Conservation (phyloP, 163 green algal species). For the Chlorella variabilis region DNA sequence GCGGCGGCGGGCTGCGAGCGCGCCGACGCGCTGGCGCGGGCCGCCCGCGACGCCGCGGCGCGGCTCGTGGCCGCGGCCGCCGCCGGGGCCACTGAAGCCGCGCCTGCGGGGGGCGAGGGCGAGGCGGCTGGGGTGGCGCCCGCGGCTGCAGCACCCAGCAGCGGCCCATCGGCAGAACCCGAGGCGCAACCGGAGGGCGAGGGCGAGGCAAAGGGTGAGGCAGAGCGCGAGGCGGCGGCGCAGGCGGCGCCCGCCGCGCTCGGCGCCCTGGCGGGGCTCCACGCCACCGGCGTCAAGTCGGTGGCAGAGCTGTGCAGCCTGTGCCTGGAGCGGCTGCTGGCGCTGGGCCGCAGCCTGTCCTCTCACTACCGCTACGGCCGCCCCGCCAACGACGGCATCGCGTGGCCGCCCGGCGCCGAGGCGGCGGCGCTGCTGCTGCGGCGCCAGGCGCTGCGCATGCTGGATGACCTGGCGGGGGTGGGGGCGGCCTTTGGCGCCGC, state of each 20-base stretch:
- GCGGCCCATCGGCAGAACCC: not conserved
- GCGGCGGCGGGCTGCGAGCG: conserved; percentile 19
- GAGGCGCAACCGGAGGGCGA: not conserved
- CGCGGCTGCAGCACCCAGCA: too few relatives aligned
- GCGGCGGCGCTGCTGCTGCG: conserved; percentile 21
- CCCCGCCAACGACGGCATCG: conserved; percentile 35
- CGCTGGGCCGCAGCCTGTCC: conserved; percentile 23
- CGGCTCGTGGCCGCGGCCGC: conserved; percentile 6
- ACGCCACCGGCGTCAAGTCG: not conserved
- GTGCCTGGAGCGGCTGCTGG: conserved; percentile 43
- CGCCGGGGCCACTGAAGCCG: not conserved
- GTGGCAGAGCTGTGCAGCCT: conserved; percentile 39
- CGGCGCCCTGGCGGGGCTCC: not conserved
- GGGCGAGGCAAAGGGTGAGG: not conserved
- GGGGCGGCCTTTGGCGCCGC: conserved; percentile 10
- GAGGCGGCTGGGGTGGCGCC: too few relatives aligned
- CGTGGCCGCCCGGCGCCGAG: conserved; percentile 16
- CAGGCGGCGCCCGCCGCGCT: not conserved
- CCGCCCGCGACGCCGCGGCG: not conserved
- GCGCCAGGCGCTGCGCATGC: conserved; percentile 27
- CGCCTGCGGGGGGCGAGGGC: not conserved
- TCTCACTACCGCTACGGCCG: conserved; percentile 14
- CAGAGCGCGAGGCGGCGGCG: too few relatives aligned
- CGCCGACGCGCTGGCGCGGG: conserved; percentile 11
- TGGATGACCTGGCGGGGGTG: conserved; percentile 36